A percentile compares a stretch with the other conserved stretches of the same genome.
phyloP scores from a whole-genome alignment of 2,329 filamentous ascomycete species.

The Pseudocercospora musae region DNA sequence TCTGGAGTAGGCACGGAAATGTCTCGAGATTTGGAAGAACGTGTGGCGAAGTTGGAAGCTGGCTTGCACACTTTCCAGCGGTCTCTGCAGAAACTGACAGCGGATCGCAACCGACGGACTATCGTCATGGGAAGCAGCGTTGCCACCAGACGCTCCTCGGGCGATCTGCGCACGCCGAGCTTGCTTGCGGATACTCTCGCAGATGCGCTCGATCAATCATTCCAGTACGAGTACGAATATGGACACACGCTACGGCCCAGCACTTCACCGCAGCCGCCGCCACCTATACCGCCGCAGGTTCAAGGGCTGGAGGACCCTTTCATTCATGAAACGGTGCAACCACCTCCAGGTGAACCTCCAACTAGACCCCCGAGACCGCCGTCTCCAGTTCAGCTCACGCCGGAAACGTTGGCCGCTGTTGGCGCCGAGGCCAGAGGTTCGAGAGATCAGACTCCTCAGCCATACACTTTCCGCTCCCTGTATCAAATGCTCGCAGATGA shows the following conservation, averaged over 20 bases:
- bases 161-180: slow-evolving; percentile 32
- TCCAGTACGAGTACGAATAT: slow-evolving; percentile 28
- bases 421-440: slow-evolving; percentile 1
- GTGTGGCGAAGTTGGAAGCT: slow-evolving; percentile 35
- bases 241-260: slow-evolving; percentile 22
- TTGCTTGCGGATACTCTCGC: slow-evolving; percentile 34
- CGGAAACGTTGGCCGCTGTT: slow-evolving; percentile 14
- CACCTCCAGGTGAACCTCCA: slow-evolving; percentile 1
- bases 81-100: slow-evolving; percentile 32
- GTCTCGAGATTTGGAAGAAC: slow-evolving; percentile 34
- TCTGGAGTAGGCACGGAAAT: slow-evolving; percentile 20
- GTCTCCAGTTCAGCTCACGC: slow-evolving; percentile 2
- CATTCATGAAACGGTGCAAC: slow-evolving; percentile 8
- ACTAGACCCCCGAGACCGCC: slow-evolving; percentile 1
- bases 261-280: slow-evolving; percentile 23
- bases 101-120: slow-evolving; percentile 32
- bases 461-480: slow-evolving; percentile 34
- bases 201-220: slow-evolving; percentile 17
- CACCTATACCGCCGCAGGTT: slow-evolving; percentile 15
- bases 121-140: slow-evolving; percentile 28
- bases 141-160: slow-evolving; percentile 16
- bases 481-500: slow-evolving; percentile 40
- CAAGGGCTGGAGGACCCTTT: slow-evolving; percentile 17
- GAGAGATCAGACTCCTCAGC: slow-evolving; percentile 13
- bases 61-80: slow-evolving; percentile 34